A percentile compares a stretch with the other conserved stretches of the same genome.
phyloP scores from a whole-genome alignment of 2,329 filamentous ascomycete genomes.

The Sporothrix phasma region DNA sequence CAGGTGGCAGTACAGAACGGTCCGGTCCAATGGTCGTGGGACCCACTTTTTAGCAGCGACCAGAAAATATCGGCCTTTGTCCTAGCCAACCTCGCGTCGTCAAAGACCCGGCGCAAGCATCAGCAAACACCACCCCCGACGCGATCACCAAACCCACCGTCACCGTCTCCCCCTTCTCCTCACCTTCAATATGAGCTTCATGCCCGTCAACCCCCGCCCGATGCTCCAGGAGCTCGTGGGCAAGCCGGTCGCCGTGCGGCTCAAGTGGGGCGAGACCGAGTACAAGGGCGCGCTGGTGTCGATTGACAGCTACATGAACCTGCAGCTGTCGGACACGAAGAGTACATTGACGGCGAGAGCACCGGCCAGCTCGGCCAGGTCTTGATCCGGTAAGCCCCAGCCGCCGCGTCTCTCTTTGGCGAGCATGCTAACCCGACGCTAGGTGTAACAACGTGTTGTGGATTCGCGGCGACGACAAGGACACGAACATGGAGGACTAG shows the following conservation, averaged over 20 bases:
- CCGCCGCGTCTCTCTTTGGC: background rate
- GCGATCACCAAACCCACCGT: background rate
- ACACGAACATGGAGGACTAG: constrained; percentile 48
- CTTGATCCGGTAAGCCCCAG: constrained; percentile 61
- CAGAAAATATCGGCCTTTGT: constrained; percentile 1
- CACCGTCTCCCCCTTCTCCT: background rate
- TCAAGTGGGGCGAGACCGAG: constrained; percentile 97
- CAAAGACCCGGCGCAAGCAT: background rate
- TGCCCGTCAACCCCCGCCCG: constrained; percentile 91
- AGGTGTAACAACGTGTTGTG: constrained; percentile 82
- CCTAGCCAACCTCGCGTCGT: constrained; percentile 12
- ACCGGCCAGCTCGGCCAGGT: constrained; percentile 82
- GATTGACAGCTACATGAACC: constrained; percentile 98
- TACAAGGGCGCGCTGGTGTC: constrained; percentile 86
- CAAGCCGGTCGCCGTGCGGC: constrained; percentile 78
- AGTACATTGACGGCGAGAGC: constrained; percentile 81
- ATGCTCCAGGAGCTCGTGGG: constrained; percentile 92
- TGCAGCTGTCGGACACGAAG: constrained; percentile 81
- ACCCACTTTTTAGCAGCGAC: constrained; percentile 1
- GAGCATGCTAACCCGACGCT: background rate
- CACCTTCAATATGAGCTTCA: constrained; percentile 41
- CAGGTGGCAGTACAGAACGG: background rate
- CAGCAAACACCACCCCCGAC: background rate
- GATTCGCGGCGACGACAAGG: constrained; percentile 55
- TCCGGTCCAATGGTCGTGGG: background rate